Conservation (phyloP, 1,139 yeast genomes). For the Lodderomyces pseudojiufengensis region DNA sequence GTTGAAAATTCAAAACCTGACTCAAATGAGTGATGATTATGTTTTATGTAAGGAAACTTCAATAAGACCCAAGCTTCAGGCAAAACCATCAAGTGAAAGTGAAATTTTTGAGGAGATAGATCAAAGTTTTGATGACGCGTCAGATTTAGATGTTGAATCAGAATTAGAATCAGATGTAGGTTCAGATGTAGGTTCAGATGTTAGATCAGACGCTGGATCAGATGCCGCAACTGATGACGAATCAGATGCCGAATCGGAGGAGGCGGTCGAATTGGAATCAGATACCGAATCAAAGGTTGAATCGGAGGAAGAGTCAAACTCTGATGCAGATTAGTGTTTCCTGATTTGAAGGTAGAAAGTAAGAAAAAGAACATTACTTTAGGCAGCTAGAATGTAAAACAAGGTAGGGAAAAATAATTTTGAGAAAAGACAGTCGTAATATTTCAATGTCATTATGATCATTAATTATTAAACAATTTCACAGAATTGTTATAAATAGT, state of each 20-base stretch:
- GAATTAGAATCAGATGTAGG: slow-evolving; percentile 9
- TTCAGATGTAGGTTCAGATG: slow-evolving; percentile 5
- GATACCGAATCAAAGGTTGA: neutral
- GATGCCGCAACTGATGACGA: slow-evolving; percentile 14
- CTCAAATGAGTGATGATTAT: slow-evolving; percentile 6
- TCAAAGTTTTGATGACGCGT: no score
- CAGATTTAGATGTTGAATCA: no score
- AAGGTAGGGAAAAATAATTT: no score
- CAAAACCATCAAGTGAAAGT: neutral
- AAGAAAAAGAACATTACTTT: no score
- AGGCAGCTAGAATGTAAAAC: no score
- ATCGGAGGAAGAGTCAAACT: slow-evolving; percentile 4
- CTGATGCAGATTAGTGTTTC: no score
- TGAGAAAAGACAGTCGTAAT: no score
- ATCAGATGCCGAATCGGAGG: slow-evolving; percentile 6
- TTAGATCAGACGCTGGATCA: slow-evolving; percentile 5
- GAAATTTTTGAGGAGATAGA: no score
- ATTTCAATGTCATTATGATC: no score
- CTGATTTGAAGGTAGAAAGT: no score
- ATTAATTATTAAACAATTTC: slow-evolving; percentile 46
- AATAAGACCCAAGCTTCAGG: neutral
- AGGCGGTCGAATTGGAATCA: neutral
- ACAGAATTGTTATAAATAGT: slow-evolving; percentile 63
- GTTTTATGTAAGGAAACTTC: neutral
- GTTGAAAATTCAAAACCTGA: neutral